Evolutionary conservation across 768 basidiomycete species (phyloP), one percentile per base, ranked within the genome.

Genomic region (Chalciporus piperatus): DNA sequence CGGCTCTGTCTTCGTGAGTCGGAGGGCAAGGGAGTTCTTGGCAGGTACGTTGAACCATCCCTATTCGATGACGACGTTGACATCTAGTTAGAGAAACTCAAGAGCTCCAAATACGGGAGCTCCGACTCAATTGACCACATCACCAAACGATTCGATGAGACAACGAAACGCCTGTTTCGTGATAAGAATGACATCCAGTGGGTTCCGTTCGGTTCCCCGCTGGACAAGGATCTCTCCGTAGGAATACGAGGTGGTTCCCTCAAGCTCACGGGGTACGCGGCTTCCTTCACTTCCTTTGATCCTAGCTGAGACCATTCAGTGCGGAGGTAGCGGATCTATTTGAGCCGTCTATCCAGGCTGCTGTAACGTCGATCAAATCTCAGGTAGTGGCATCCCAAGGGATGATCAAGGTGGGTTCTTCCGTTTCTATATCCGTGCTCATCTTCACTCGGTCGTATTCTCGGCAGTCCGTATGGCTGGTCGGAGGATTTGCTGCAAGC

Each of bases 401-500:
- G 0, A 74, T 79, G 58, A 85, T 91, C 58, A 84, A 79, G 70
- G 86, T 85, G 33, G 47, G 50, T 59, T 0, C 10, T 39, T 44
- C 41, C 51, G 30, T 10, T 2, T 32, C 30, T 32, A 13, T 32
- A 32, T 32, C 11, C 12, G 23, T 33, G 28, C 20, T n/a, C 19
- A 37, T 23, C 37, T 56, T 19, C 14, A 57, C 30, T 17, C 40
- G 35, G 37, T 59, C 41, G 59, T 47, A 47, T 50, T 64, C 30
- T 47, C 30, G 22, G 19, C 50, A 89, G 85, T 88, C 85, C n/a
- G 82, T 91, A 5, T 91, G 88, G 74, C 72, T 91, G 20, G 89
- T 91, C 10, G 89, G 89, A 61, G 89, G 89, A 42, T 91, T 89
- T 57, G 89, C 89, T 3, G 87, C 89, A 1, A 89, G 85, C 52